Conservation (phyloP, 225 moss, liverwort and hornwort species). For the Sphagnum contortum region DNA sequence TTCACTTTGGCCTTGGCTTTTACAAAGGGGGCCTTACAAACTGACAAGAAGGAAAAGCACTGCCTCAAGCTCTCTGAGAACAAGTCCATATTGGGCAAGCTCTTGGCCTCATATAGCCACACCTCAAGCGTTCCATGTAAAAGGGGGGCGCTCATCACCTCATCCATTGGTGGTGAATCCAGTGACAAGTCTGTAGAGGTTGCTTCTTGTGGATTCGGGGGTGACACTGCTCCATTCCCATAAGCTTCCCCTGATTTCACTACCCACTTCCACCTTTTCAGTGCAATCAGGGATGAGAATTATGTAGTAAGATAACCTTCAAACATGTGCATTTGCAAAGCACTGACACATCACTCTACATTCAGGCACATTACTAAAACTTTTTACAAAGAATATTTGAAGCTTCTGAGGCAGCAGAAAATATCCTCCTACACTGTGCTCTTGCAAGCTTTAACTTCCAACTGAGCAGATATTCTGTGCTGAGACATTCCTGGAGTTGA, state of each 20-base stretch:
- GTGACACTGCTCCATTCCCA: background rate
- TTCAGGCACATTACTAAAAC: too few relatives aligned
- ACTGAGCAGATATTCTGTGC: too few relatives aligned
- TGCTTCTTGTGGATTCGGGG: constrained; percentile 5
- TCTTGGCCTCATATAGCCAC: constrained; percentile 37
- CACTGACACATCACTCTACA: background rate
- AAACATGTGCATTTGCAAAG: background rate
- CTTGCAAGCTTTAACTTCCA: too few relatives aligned
- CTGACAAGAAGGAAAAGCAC: constrained; percentile 41
- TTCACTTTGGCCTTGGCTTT: constrained; percentile 16
- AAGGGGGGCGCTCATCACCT: constrained; percentile 31
- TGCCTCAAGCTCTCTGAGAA: constrained; percentile 61
- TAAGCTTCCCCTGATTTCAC: background rate
- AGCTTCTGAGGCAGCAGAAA: too few relatives aligned
- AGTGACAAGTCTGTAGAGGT: background rate
- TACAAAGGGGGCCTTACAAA: constrained; percentile 37
- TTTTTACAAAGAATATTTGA: too few relatives aligned
- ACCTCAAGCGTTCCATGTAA: constrained; percentile 69
- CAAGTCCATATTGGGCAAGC: constrained; percentile 75
- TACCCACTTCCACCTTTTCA: background rate
- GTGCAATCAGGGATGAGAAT: background rate
- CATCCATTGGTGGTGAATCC: constrained; percentile 27
- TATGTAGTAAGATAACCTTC: background rate
- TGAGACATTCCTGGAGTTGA: too few relatives aligned
- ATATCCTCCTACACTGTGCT: too few relatives aligned